A percentile compares a stretch with the other conserved stretches of the same genome.
Evolutionary conservation across 192 early-diverging fungal species (phyloP).

Genomic region (Cladochytrium replicatum): DNA sequence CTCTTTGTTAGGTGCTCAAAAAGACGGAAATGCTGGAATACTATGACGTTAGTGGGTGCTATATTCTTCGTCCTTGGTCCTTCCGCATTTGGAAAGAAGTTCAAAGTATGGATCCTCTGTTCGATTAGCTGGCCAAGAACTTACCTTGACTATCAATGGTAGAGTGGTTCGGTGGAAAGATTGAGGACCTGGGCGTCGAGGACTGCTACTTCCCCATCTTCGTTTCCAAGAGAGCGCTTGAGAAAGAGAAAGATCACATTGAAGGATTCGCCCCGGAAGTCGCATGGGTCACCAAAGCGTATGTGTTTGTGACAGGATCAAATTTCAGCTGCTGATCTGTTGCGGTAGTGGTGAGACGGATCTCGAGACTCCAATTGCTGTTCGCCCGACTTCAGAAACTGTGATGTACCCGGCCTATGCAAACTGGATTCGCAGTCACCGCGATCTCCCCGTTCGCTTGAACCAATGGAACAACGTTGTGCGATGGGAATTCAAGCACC

Average conservation of each 20-base stretch:
- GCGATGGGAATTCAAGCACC: constrained; percentile 99
- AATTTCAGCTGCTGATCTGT: not conserved
- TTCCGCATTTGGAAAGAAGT: constrained; percentile 97
- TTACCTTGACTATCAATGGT: constrained; percentile 8
- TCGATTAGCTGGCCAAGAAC: not conserved
- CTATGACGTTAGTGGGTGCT: constrained; percentile 98
- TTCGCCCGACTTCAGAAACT: constrained; percentile 98
- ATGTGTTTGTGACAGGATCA: constrained; percentile 7
- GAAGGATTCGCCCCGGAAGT: constrained; percentile 99
- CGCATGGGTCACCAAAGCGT: constrained; percentile 98
- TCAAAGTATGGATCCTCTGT: constrained; percentile 46
- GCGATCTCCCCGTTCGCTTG: constrained; percentile 89
- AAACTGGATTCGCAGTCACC: constrained; percentile 94
- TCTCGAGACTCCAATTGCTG: constrained; percentile 92
- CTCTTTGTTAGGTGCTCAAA: constrained; percentile 52
- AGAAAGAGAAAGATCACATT: constrained; percentile 97
- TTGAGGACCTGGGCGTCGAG: constrained; percentile 87
- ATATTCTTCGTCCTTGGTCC: constrained; percentile 91
- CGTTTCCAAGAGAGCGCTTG: constrained; percentile 73
- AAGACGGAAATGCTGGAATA: constrained; percentile 96
- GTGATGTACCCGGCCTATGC: constrained; percentile 99
- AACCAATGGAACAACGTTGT: constrained; percentile 99
- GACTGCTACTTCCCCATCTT: constrained; percentile 99
- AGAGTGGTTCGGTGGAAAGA: constrained; percentile 84
- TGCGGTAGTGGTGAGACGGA: constrained; percentile 60